Base-by-base conservation (phyloP, 805 yeast species). In the Kuraishia floccosa region DNA sequence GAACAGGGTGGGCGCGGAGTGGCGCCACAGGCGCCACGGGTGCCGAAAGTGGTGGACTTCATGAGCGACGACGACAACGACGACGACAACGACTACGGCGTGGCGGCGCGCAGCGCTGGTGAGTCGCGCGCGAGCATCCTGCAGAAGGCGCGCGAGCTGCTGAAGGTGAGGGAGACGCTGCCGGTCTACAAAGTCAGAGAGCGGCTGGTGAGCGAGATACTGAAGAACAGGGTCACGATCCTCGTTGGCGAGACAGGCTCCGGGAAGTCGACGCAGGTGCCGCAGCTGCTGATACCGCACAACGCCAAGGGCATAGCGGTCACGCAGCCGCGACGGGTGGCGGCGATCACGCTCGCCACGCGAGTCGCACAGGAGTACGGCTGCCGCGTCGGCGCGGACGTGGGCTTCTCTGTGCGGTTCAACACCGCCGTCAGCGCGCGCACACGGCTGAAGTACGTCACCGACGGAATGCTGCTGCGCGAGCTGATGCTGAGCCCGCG, bases 171-270 rank as follows among this genome's bases (percentile, higher is more conserved):
- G 36, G 50, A 68, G 40, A 58, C 65, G 0, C 62, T 87, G 27
- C 96, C 96, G 0, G 83, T 87, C 17, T 85, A 65, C 52, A 74
- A 69, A 40, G 83, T 82, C 38, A 72, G 72, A 42, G 75, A 71
- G 27, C 66, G 72, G 32, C 67, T 89, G 12, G 48, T 81, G 37
- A 56, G 65, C 7, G 69, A 73, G 38, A 47, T 89, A 2, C 35
- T 55, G 3, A 37, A 56, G 8, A 69, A 77, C 43, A 76, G 68
- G 38, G 93, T 86, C 4, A 74, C 87, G 0, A 73, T 89, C 2
- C 63, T 89, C 13, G 81, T 91, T 48, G 97, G 97, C 55, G 97
- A 89, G 49, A 89, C 98, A 0, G 98, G 98, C 55, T 84, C 95
- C 6, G 97, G 97, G 62, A 89, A 89, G 50, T 87, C 97, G 3